Conservation (phyloP, 177 flowering plant species). For the Vitis hybrid region DNA sequence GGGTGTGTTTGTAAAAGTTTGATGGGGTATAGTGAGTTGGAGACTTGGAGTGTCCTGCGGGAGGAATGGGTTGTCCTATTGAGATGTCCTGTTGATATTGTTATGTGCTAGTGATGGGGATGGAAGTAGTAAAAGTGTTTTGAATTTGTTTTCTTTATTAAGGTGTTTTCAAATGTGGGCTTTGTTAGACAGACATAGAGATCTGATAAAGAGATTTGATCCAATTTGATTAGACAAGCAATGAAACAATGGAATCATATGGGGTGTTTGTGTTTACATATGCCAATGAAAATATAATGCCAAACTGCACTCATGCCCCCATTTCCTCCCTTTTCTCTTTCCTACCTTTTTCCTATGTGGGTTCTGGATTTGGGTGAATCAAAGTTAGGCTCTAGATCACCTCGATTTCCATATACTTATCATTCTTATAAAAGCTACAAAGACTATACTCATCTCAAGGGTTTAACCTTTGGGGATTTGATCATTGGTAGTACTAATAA, state of each 20-base stretch:
- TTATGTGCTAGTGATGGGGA: too few species aligned
- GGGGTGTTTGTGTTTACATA: slow-evolving; percentile 15
- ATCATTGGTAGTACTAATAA: slow-evolving; percentile 20
- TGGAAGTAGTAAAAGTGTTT: slow-evolving; percentile 3
- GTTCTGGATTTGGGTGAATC: slow-evolving; percentile 3
- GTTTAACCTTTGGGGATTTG: slow-evolving; percentile 22
- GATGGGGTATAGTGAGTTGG: too few species aligned
- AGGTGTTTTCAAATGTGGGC: neutral
- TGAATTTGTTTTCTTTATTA: neutral
- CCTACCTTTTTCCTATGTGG: slow-evolving; percentile 10
- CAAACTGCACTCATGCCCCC: slow-evolving; percentile 19
- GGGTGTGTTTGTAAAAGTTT: too few species aligned
- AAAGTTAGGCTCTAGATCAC: neutral
- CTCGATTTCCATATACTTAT: neutral
- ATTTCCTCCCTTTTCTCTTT: neutral
- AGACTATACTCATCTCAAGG: slow-evolving; percentile 23
- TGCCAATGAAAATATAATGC: slow-evolving; percentile 15
- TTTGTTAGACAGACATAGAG: slow-evolving; percentile 26
- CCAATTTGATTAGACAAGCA: slow-evolving; percentile 17
- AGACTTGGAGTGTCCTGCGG: too few species aligned
- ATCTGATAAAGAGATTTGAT: slow-evolving; percentile 36
- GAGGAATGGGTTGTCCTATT: too few species aligned
- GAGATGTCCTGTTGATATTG: too few species aligned
- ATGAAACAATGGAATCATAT: slow-evolving; percentile 15
- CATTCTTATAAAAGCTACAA: slow-evolving; percentile 4